Base-by-base conservation (phyloP, 2,329 filamentous ascomycete genomes). In the Leptographium flavum region DNA sequence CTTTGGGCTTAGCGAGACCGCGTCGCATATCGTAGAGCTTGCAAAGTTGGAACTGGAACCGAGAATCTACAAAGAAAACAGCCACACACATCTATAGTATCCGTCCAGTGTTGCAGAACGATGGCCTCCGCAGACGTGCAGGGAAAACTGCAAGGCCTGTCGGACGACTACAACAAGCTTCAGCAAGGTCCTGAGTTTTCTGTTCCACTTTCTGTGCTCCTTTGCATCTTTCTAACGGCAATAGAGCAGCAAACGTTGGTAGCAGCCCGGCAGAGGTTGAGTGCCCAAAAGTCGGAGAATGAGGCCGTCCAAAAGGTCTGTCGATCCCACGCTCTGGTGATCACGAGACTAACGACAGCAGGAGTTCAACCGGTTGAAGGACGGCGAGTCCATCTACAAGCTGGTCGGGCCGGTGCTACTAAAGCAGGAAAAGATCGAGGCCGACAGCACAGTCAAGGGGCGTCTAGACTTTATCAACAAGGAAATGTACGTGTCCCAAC, bases 211-310 rank as follows among this genome's bases (percentile, higher is more conserved):
- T 14, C 22, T 14, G 13, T 23, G 13, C 13, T 32, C 5, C 14
- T n/a, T 13, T 15, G n/a, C 10, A 23, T 25, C 11, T 2, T 33
- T 17, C 39, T 42, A 14, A 33, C 39, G 5, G 31, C 6, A 43
- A 22, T 25, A 94, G 92, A 96, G 55, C 74, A 96, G 45, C 83
- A 87, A 61, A 74, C 70, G 37, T 69, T 77, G 17, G 77, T 96
- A 23, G 72, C 79, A 38, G 83, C 87, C 10, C 78, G 88, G 51
- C 88, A 98, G 66, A 93, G 84, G 64, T 78, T 98, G 7, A 88
- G 95, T 61, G 84, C 87, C 7, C 92, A 98, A 63, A 84, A 84
- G 61, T 86, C 94, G 58, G 92, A 98, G 63, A 98, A 96, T 60
- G 67, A 81, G 41, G 81, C 83, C 15, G 92, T 98, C 10, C 79